Conservation (phyloP, 805 yeast genomes). For the Saccharomycopsis oosterbeekiorum region DNA sequence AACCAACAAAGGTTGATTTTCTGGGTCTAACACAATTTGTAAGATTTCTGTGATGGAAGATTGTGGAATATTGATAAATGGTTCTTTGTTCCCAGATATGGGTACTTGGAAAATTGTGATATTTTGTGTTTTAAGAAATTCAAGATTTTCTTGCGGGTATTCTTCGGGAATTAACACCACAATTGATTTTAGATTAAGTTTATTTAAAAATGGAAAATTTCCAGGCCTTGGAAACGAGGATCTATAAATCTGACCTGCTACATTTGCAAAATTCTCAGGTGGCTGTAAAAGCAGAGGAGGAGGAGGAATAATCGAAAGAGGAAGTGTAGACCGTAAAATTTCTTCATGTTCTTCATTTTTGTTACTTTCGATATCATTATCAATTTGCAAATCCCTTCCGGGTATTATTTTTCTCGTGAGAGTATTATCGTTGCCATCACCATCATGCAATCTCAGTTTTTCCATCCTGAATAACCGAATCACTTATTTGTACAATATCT, state of each 20-base stretch:
- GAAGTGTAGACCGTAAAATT: neutral
- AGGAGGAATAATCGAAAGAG: neutral
- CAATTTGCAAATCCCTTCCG: neutral
- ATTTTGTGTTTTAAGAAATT: constrained; percentile 48
- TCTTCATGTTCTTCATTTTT: neutral
- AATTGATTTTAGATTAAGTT: constrained; percentile 58
- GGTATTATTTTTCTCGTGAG: neutral
- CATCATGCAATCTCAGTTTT: neutral
- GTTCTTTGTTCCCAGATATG: constrained; percentile 91
- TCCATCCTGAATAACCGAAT: neutral
- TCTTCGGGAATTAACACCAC: constrained; percentile 85
- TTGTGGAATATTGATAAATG: constrained; percentile 68
- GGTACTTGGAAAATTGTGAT: constrained; percentile 80
- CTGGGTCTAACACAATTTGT: constrained; percentile 72
- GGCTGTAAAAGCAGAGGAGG: constrained; percentile 26
- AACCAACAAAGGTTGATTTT: constrained; percentile 81
- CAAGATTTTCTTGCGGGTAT: constrained; percentile 68
- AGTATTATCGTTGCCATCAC: neutral
- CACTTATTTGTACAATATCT: too few relatives aligned
- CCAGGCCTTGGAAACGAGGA: constrained; percentile 84
- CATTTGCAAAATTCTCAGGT: constrained; percentile 90
- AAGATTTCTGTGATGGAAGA: constrained; percentile 71
- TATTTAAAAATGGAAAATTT: constrained; percentile 61
- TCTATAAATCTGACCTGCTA: constrained; percentile 67
- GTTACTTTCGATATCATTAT: neutral